Evolutionary conservation across 2,329 filamentous ascomycete species (phyloP).

Genomic region (Calonectria crousiana): DNA sequence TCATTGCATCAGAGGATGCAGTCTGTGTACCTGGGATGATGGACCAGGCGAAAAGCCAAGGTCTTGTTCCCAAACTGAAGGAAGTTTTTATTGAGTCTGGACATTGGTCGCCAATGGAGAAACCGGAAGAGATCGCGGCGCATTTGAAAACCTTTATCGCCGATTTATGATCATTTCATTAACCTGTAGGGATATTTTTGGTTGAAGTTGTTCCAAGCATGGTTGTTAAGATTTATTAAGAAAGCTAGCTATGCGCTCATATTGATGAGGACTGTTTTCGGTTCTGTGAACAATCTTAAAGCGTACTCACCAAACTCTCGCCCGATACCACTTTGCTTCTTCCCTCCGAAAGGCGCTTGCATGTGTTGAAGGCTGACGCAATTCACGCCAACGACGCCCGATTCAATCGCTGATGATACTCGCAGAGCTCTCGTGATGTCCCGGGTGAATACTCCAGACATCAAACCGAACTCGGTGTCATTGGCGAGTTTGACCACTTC

Average conservation of each 20-base stretch:
- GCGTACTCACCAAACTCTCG: conserved; percentile 27
- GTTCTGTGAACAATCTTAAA: conserved; percentile 26
- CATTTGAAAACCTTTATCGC: conserved; percentile 15
- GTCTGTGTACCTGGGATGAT: conserved; percentile 26
- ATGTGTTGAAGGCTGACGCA: conserved; percentile 26
- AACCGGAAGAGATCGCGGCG: conserved; percentile 20
- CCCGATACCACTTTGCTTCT: conserved; percentile 28
- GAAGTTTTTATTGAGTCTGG: conserved; percentile 19
- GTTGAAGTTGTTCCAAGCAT: not conserved
- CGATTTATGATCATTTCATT: not conserved
- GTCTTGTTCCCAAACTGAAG: conserved; percentile 24
- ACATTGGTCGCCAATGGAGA: conserved; percentile 31
- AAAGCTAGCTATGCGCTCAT: conserved; percentile 15
- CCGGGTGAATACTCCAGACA: conserved; percentile 24
- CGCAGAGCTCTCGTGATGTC: conserved; percentile 26
- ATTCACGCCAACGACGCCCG: conserved; percentile 26
- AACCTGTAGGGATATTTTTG: not conserved
- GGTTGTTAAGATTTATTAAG: not conserved
- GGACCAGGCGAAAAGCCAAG: conserved; percentile 15
- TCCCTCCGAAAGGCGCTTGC: conserved; percentile 23
- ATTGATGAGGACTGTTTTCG: conserved; percentile 29
- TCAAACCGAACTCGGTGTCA: conserved; percentile 27
- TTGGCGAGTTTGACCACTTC: conserved; percentile 25
- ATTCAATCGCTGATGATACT: conserved; percentile 22
- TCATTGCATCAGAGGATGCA: conserved; percentile 11